phyloP scores from a whole-genome alignment of 345 rosid species.

The Physaria fendleri region DNA sequence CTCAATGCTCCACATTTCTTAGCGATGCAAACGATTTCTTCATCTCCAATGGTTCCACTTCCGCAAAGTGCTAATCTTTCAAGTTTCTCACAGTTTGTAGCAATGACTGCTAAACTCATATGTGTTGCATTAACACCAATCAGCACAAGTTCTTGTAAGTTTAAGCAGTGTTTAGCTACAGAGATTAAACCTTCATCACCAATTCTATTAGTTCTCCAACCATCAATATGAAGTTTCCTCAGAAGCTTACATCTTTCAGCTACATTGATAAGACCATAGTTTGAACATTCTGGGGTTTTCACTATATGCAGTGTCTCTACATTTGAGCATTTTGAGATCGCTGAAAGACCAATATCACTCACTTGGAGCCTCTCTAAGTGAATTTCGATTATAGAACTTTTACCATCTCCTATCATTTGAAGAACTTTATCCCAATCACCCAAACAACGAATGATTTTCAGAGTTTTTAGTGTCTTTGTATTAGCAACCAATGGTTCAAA shows the following conservation, averaged over 20 bases:
- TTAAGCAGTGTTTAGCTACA: slow-evolving; percentile 52
- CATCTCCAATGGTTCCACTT: slow-evolving; percentile 67
- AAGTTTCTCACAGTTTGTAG: slow-evolving; percentile 55
- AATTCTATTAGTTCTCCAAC: slow-evolving; percentile 76
- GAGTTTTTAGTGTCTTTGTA: slow-evolving; percentile 48
- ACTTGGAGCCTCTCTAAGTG: slow-evolving; percentile 86
- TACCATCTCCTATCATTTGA: slow-evolving; percentile 38
- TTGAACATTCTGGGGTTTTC: slow-evolving; percentile 69
- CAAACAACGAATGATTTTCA: slow-evolving; percentile 73
- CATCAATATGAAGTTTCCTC: slow-evolving; percentile 86
- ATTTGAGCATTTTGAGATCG: slow-evolving; percentile 53
- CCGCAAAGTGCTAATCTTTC: slow-evolving; percentile 82
- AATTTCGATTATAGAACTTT: slow-evolving; percentile 40
- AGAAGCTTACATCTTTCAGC: slow-evolving; percentile 63
- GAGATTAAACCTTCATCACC: slow-evolving; percentile 81
- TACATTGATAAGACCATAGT: slow-evolving; percentile 51
- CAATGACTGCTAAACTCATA: slow-evolving; percentile 48
- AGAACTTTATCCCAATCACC: slow-evolving; percentile 89
- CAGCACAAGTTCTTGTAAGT: slow-evolving; percentile 77
- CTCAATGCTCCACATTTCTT: slow-evolving; percentile 60
- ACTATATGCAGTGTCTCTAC: slow-evolving; percentile 68
- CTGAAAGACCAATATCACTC: slow-evolving; percentile 61
- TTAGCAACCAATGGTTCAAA: slow-evolving; percentile 60
- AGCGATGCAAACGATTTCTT: slow-evolving; percentile 68
- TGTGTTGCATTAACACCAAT: slow-evolving; percentile 79